These are phyloP conservation scores for Rhexocercosporidium sp. DNA, from an alignment of 2,329 filamentous ascomycete genomes.

Conservation along the genomic window DNA sequence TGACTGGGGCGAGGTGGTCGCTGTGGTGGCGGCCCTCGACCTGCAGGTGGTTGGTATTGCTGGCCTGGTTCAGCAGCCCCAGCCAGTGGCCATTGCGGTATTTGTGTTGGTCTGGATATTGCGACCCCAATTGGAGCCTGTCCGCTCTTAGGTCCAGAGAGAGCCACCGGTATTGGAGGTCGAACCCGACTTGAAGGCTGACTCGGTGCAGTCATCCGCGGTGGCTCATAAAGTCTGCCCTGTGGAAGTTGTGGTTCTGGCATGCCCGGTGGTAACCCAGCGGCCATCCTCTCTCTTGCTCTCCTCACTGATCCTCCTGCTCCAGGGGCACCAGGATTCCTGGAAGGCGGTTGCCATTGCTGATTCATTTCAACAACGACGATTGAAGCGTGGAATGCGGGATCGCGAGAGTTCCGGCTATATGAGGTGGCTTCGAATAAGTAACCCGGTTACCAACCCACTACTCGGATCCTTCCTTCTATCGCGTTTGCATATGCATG, in stretches of 20 bases:
- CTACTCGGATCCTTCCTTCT: conserved; percentile 30
- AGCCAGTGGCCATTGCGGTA: conserved; percentile 61
- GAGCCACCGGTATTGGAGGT: conserved; percentile 33
- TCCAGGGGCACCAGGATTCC: conserved; percentile 17
- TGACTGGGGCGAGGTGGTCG: conserved; percentile 64
- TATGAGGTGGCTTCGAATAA: conserved; percentile 27
- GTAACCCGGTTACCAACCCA: conserved; percentile 30
- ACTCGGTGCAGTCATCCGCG: conserved; percentile 23
- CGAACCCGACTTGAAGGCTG: conserved; percentile 30
- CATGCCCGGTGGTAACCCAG: conserved; percentile 44
- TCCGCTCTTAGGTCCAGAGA: conserved; percentile 27
- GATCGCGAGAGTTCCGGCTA: conserved; percentile 15
- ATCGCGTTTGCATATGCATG: conserved; percentile 41
- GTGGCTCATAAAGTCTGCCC: conserved; percentile 24
- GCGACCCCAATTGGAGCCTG: conserved; percentile 42
- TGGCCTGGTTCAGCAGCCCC: conserved; percentile 35
- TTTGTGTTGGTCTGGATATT: conserved; percentile 55
- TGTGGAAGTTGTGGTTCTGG: conserved; percentile 34
- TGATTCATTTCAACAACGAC: conserved; percentile 37
- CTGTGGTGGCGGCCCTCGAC: conserved; percentile 57
- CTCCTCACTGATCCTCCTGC: conserved; percentile 57
- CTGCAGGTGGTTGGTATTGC: conserved; percentile 57
- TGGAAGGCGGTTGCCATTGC: conserved; percentile 33
- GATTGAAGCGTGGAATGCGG: conserved; percentile 15
- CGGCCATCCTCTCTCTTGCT: conserved; percentile 59